phyloP scores from a whole-genome alignment of 371 early-diverging fungal species.

The Mitosporidium daphniae region DNA sequence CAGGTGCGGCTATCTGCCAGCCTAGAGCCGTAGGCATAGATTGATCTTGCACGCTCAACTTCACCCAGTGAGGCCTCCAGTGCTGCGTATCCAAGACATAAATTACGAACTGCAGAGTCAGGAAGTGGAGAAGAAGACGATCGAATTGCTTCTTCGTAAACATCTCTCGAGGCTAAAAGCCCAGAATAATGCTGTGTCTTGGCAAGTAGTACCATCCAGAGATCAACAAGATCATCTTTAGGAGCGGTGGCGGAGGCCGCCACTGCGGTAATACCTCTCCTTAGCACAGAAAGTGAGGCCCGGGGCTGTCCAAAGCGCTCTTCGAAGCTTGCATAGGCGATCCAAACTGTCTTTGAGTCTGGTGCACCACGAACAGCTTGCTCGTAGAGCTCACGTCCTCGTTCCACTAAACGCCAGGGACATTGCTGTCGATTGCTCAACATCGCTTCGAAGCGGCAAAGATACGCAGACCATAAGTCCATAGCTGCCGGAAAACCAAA shows the following conservation, averaged over 20 bases:
- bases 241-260: no score
- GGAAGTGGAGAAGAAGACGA: slow-evolving; percentile 42
- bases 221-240: slow-evolving; percentile 29
- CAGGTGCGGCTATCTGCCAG: slow-evolving; percentile 26
- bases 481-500: slow-evolving; percentile 81
- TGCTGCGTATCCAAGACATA: slow-evolving; percentile 39
- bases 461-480: slow-evolving; percentile 79
- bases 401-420: slow-evolving; percentile 40
- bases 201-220: slow-evolving; percentile 53
- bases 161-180: slow-evolving; percentile 36
- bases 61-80: slow-evolving; percentile 62
- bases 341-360: slow-evolving; percentile 33
- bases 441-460: slow-evolving; percentile 6
- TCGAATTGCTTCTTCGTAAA: slow-evolving; percentile 58
- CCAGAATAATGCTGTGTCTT: slow-evolving; percentile 52
- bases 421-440: slow-evolving; percentile 15
- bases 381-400: slow-evolving; percentile 70
- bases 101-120: slow-evolving; percentile 30
- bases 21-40: slow-evolving; percentile 48
- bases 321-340: slow-evolving; percentile 68
- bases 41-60: slow-evolving; percentile 62
- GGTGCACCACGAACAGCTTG: slow-evolving; percentile 58
- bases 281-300: slow-evolving; percentile 62
- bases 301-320: slow-evolving; percentile 59
- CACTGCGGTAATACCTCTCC: slow-evolving; percentile 41